Evolutionary conservation across 345 rosid species (phyloP), one percentile per base, ranked within the genome.

Genomic region (Linum lewisii): DNA sequence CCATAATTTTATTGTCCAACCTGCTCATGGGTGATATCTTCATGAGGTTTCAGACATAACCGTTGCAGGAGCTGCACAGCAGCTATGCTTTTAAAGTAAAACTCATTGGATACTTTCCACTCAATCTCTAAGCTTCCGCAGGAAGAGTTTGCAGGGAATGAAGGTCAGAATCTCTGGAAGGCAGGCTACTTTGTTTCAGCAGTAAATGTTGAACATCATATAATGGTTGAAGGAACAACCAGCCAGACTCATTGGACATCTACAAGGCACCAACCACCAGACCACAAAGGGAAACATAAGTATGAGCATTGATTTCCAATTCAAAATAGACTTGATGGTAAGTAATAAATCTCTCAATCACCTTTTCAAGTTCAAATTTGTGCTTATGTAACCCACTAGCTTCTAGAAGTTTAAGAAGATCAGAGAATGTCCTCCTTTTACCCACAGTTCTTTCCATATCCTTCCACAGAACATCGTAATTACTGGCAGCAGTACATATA

Each of bases 61-160:
- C 72, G 79, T 58, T 73, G 84, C 77, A 88, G 58, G 57, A 82
- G 70, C 77, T 82, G 87, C 71, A 86, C 81, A 20, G 97, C 78
- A 66, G 84, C 86, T 61, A 84, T 62, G 73, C 99, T 86, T 69
- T 86, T 82, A 75, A 88, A 93, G 79, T 89, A 84, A 70, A 79
- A 81, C 59, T 80, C 84, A 56, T 85, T 89, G 26, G 64, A 82
- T 18, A 50, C 69, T 71, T 75, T 89, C 97, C 94, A 93, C 24
- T 80, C 84, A 55, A 58, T 54, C 24, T 67, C 79, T 58, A 70
- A 51, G 16, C 36, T 61, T 63, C 59, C 78, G 68, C 65, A 42
- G 6, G 69, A 62, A 54, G 56, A 59, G 66, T 67, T 62, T 24
- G 71, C 68, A 56, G 29, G 59, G 77, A 59, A 67, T 74, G 36